These are phyloP conservation scores for Diversispora eburnea DNA, from an alignment of 192 early-diverging fungal genomes.

Conservation along the genomic window DNA sequence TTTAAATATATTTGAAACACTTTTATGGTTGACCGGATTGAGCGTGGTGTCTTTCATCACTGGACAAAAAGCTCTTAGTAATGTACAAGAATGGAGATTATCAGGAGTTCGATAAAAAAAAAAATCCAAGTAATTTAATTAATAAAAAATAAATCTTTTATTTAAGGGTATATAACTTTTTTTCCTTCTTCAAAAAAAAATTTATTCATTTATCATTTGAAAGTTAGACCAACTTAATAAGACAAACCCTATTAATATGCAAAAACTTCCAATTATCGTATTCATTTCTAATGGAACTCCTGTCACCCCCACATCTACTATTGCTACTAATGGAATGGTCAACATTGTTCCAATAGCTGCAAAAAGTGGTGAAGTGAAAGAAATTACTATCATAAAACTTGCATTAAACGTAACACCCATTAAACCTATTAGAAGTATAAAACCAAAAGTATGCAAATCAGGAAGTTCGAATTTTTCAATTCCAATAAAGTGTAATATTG, in stretches of 20 bases:
- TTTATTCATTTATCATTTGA: background rate
- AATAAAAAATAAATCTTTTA: background rate
- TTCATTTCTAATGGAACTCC: background rate
- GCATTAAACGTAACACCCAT: conserved; percentile 75
- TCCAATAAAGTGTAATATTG: conserved; percentile 57
- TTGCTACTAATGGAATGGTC: conserved; percentile 69
- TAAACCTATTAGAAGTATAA: conserved; percentile 61
- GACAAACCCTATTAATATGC: conserved; percentile 18
- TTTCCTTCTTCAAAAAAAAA: background rate
- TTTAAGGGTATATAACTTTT: background rate
- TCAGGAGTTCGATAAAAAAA: conserved; percentile 11
- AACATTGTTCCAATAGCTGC: conserved; percentile 79
- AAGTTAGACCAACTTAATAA: conserved; percentile 16
- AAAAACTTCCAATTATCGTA: conserved; percentile 17
- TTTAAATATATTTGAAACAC: conserved; percentile 43
- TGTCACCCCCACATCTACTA: conserved; percentile 16
- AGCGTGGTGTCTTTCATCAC: conserved; percentile 36
- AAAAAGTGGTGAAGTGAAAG: conserved; percentile 66
- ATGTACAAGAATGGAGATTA: conserved; percentile 32
- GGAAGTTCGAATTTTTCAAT: conserved; percentile 71
- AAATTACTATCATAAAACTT: conserved; percentile 73
- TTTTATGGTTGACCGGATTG: conserved; percentile 32
- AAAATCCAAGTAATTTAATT: too few relatives aligned
- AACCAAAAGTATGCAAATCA: conserved; percentile 42
- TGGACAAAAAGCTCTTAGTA: conserved; percentile 41